phyloP scores from a whole-genome alignment of 1,284 basidiomycete species.

The Boletus sp. region DNA sequence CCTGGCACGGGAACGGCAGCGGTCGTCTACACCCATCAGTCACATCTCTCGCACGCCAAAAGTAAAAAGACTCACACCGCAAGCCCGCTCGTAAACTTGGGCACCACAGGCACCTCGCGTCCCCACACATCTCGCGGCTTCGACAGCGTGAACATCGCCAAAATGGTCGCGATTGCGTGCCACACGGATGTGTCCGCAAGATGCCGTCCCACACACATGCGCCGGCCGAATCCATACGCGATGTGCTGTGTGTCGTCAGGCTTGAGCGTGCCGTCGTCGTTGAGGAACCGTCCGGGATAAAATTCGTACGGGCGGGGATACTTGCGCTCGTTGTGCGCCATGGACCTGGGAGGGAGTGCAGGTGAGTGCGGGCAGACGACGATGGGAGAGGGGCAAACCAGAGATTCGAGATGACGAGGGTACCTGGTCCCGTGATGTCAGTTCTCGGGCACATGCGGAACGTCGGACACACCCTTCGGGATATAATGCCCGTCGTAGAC shows the following conservation, averaged over 20 bases:
- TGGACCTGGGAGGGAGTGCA: conserved; percentile 17
- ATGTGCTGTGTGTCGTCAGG: conserved; percentile 23
- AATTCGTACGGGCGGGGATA: conserved; percentile 23
- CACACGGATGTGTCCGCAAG: conserved; percentile 27
- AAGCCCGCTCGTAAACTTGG: conserved; percentile 18
- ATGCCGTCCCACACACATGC: conserved; percentile 25
- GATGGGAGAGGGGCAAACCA: conserved; percentile 13
- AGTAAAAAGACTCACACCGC: conserved; percentile 5
- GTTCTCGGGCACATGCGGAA: background rate
- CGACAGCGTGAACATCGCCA: conserved; percentile 22
- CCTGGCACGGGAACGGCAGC: conserved; percentile 22
- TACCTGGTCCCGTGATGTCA: conserved; percentile 10
- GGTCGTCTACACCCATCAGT: conserved; percentile 15
- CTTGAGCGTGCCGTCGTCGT: conserved; percentile 23
- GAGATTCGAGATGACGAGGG: conserved; percentile 22
- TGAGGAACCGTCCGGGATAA: conserved; percentile 25
- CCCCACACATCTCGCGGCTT: conserved; percentile 11
- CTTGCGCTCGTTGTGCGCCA: conserved; percentile 23
- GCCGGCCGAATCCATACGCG: conserved; percentile 26
- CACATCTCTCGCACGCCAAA: background rate
- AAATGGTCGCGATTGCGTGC: conserved; percentile 17
- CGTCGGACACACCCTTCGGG: conserved; percentile 20
- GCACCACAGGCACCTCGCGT: conserved; percentile 15
- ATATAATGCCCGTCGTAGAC: conserved; percentile 22
- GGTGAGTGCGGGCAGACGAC: background rate